These are phyloP conservation scores for Cadophora luteo-olivacea DNA, from an alignment of 2,329 filamentous ascomycete genomes.

Conservation along the genomic window DNA sequence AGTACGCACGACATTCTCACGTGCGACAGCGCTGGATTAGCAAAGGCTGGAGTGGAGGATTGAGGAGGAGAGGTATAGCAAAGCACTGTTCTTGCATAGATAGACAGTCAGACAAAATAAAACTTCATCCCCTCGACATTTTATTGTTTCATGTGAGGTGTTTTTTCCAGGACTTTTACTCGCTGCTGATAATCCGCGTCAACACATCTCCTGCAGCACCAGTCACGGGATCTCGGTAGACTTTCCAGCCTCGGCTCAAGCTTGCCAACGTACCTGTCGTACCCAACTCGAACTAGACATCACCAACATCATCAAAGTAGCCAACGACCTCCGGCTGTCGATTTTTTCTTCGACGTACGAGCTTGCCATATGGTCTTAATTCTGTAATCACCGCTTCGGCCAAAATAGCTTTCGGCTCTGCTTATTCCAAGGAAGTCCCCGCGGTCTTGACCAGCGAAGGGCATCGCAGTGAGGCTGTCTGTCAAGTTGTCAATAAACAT, in stretches of 20 bases:
- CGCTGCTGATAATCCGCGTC: background rate
- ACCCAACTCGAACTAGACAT: background rate
- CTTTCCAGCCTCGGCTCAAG: background rate
- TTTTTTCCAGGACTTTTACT: background rate
- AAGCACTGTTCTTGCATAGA: background rate
- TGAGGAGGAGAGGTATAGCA: background rate
- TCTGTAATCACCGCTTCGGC: no score
- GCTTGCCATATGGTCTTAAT: background rate
- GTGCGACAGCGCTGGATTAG: constrained; percentile 10
- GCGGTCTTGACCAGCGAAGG: background rate
- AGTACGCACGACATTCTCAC: background rate
- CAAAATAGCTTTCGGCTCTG: background rate
- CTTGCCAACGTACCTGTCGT: background rate
- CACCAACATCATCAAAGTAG: background rate
- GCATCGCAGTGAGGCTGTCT: no score
- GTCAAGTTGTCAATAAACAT: background rate
- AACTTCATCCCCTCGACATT: background rate
- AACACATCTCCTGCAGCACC: background rate
- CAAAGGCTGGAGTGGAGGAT: constrained; percentile 10
- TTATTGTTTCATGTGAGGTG: background rate
- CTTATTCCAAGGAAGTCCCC: background rate
- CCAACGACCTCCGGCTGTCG: background rate
- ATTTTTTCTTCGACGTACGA: background rate
- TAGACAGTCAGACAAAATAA: constrained; percentile 11
- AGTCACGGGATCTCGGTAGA: constrained; percentile 6